Base-by-base conservation (phyloP, 2,329 filamentous ascomycete genomes). In the Hypocrella siamensis region DNA sequence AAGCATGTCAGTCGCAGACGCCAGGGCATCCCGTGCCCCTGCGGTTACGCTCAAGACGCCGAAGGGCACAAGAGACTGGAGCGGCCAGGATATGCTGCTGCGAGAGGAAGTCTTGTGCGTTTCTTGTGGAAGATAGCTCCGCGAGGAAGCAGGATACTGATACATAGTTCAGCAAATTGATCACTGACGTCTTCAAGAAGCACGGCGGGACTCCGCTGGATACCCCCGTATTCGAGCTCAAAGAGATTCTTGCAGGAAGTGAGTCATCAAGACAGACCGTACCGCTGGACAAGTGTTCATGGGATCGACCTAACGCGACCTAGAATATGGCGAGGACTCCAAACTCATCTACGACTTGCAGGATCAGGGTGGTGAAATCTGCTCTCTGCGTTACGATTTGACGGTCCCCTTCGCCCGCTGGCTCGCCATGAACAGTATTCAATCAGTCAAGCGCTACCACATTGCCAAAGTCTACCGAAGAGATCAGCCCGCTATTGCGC, bases 371-470 rank as follows among this genome's bases (percentile, higher is more conserved):
- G 83, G 84, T 40, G 84, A 93, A 60, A 44, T 58, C 32, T 56
- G 52, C 46, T 85, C 82, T 16, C 65, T 93, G 39, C 75, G 84
- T 46, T 93, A 90, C 58, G 84, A 92, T 49, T 60, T 92, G 43
- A 92, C 84, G 1, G 84, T 93, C 9, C 84, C 84, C 19, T 90
- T 93, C 49, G 86, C 88, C 39, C 76, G 86, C 47, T 94, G 80
- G 74, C 70, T 93, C 38, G 86, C 86, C 46, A 90, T 92, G 83
- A 93, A 93, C 57, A 69, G 77, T 40, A 67, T 92, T 34, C 75
- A 81, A 53, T 78, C 67, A 54, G 88, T 93, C 60, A 93, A 93
- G 63, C 73, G 88, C 47, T 94, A 93, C 56, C 85, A 93, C 60
- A 86, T 96, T 44, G 85, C 84, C 44, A 93, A 93, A 61, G 86